Evolutionary conservation across 2,329 filamentous ascomycete genomes (phyloP), one percentile per base, ranked within the genome.

Genomic region (Colletotrichum lentis): DNA sequence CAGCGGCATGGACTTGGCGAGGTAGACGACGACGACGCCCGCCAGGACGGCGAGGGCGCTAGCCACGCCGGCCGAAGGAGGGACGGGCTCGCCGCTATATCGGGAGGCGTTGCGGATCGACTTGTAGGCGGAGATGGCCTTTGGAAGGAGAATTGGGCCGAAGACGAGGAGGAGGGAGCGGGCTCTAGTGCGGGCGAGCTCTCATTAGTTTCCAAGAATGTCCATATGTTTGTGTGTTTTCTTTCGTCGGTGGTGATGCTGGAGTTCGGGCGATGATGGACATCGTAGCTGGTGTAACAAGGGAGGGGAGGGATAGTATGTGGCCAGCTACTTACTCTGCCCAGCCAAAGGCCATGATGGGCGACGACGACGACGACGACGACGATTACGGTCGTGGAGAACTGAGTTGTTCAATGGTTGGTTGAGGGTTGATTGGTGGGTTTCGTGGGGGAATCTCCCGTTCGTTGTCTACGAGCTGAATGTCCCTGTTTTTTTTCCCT

Each of bases 71-170:
- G 90, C 84, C 35, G 90, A 77, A 53, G 90, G 82, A 58, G 86
- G 83, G 73, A 91, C 75, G 69, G 85, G 77, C 70, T 85, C 75
- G 73, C 79, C 78, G 69, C 82, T 78, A 75, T 78, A 71, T 24
- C 73, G 73, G 2, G 84, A 81, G n/a, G 81, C 79, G 69, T 78
- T 74, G 71, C 81, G 81, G 53, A 83, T 62, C 50, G 84, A 84
- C 72, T 88, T 88, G 81, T 92, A 91, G 81, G 86, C 89, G 69
- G 82, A 78, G 65, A 93, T 81, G 65, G 84, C 83, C 73, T 88
- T 88, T 59, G 91, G 90, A 46, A 95, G 78, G 71, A 94, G 81
- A 71, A 92, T 83, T 39, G 92, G 92, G 3, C 90, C 92, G 76
- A 94, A 84, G 80, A 89, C 85, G 74, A 89, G 77, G 74, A 84